Evolutionary conservation across 768 basidiomycete species (phyloP).

Genomic region (Calvatia gigantea): DNA sequence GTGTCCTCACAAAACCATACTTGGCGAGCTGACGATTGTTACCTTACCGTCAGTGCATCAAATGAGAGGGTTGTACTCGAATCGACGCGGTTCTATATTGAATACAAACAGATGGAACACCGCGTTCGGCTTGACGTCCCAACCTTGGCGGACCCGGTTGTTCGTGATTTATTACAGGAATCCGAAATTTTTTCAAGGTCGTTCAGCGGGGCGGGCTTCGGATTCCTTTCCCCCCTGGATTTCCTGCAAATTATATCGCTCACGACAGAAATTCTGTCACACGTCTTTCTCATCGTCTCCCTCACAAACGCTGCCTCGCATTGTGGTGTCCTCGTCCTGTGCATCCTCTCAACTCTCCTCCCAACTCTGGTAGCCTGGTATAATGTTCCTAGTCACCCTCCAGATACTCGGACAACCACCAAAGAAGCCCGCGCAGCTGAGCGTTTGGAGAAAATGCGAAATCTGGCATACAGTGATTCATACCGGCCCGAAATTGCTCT

Average conservation of each 20-base stretch:
- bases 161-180: conserved; percentile 80
- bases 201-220: conserved; percentile 74
- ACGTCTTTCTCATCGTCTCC: conserved; percentile 64
- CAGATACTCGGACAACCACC: conserved; percentile 43
- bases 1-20: conserved; percentile 26
- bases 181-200: conserved; percentile 83
- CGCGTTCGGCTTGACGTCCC: conserved; percentile 76
- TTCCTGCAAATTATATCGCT: conserved; percentile 72
- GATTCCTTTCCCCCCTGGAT: conserved; percentile 77
- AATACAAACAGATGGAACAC: conserved; percentile 76
- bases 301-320: conserved; percentile 57
- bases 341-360: conserved; percentile 55
- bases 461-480: conserved; percentile 67
- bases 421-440: conserved; percentile 64
- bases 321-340: conserved; percentile 54
- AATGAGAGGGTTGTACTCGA: conserved; percentile 75
- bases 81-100: conserved; percentile 70
- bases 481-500: conserved; percentile 81
- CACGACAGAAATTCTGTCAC: conserved; percentile 67
- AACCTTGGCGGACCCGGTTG: conserved; percentile 67
- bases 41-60: conserved; percentile 41
- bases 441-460: conserved; percentile 72
- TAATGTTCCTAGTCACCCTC: conserved; percentile 34
- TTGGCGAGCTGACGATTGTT: conserved; percentile 14
- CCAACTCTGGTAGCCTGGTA: conserved; percentile 58